Conservation (phyloP, 2,329 filamentous ascomycete genomes). For the Zymoseptoria passerinii region DNA sequence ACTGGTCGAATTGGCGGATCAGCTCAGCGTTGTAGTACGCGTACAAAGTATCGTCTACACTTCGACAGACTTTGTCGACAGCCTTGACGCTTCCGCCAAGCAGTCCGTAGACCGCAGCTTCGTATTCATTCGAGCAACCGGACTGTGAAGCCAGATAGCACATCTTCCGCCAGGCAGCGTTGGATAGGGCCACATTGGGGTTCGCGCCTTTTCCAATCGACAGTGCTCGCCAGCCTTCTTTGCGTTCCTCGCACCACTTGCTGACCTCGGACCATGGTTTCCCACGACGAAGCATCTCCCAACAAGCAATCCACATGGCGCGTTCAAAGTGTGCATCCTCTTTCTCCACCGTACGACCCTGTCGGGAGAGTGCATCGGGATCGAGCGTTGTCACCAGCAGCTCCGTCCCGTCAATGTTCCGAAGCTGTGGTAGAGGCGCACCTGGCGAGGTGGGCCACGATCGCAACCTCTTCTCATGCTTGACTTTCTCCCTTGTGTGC, state of each 20-base stretch:
- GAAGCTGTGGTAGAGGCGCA: constrained; percentile 43
- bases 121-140: constrained; percentile 63
- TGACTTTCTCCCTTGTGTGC: constrained; percentile 82
- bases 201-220: constrained; percentile 57
- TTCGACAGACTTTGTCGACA: constrained; percentile 66
- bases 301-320: constrained; percentile 88
- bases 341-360: constrained; percentile 65
- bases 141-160: constrained; percentile 63
- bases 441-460: constrained; percentile 39
- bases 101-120: constrained; percentile 82
- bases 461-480: constrained; percentile 74
- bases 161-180: constrained; percentile 58
- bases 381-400: constrained; percentile 79
- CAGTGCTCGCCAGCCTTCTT: constrained; percentile 82
- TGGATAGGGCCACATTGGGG: constrained; percentile 37
- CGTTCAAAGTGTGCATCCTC: constrained; percentile 84
- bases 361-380: constrained; percentile 78
- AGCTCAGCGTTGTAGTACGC: constrained; percentile 81
- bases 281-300: constrained; percentile 84
- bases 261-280: constrained; percentile 63
- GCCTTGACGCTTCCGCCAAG: constrained; percentile 76
- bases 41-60: constrained; percentile 82
- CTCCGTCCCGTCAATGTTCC: constrained; percentile 45
- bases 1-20: constrained; percentile 69
- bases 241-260: constrained; percentile 77